A percentile compares a stretch with the other conserved stretches of the same genome.
phyloP scores from a whole-genome alignment of 805 yeast species.

The Pichia paraexigua region DNA sequence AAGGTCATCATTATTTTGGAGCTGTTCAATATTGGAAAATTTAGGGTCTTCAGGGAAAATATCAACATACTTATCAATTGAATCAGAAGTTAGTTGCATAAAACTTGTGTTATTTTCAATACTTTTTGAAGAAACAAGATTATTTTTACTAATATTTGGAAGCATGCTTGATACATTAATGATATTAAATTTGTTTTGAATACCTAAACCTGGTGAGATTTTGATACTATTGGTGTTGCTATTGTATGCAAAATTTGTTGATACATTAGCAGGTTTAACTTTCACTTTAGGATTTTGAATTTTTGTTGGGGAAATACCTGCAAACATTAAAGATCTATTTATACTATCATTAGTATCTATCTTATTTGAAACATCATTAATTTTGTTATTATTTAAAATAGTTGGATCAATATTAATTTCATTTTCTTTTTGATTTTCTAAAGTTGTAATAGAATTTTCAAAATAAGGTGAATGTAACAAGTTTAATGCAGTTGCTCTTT shows the following conservation, averaged over 20 bases:
- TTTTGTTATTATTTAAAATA: neutral
- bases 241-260: neutral
- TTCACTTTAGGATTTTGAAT: neutral
- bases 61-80: constrained; percentile 4
- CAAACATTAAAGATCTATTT: constrained; percentile 3
- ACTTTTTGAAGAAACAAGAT: neutral
- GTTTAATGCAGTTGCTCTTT: constrained; percentile 44
- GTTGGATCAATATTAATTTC: neutral
- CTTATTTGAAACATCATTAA: neutral
- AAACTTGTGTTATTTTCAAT: neutral
- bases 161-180: neutral
- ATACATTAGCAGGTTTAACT: neutral
- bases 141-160: neutral
- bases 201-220: constrained; percentile 5
- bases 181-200: constrained; percentile 3
- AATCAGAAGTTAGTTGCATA: neutral
- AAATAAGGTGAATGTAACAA: constrained; percentile 50
- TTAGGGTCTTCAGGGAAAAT: neutral
- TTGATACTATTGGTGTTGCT: neutral
- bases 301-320: constrained; percentile 5
- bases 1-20: neutral
- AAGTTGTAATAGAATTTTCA: constrained; percentile 30
- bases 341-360: neutral
- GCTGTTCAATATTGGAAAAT: neutral
- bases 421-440: constrained; percentile 14